Conservation (phyloP, 306 rosid genomes). For the Pterocarpus macrocarpus region DNA sequence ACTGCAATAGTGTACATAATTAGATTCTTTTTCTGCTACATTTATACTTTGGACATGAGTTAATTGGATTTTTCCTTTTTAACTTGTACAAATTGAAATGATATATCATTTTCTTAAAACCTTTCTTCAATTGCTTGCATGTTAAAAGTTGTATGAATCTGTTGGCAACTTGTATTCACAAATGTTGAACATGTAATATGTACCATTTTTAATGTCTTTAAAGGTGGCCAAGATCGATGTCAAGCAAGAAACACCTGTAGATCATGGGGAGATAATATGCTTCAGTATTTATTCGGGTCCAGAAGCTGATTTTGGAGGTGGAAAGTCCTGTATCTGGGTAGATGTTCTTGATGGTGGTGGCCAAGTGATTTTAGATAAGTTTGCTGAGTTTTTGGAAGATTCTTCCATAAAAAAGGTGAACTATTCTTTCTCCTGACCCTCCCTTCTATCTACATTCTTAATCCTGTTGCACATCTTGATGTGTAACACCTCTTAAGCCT, state of each 20-base stretch:
- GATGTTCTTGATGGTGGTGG: conserved; percentile 99
- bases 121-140: conserved; percentile 35
- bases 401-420: conserved; percentile 83
- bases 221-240: conserved; percentile 93
- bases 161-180: conserved; percentile 39
- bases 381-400: conserved; percentile 83
- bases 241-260: conserved; percentile 92
- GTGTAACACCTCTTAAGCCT: conserved; percentile 18
- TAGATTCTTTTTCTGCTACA: background rate
- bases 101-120: conserved; percentile 19
- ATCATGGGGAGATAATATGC: conserved; percentile 95
- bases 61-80: conserved; percentile 18
- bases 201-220: conserved; percentile 46
- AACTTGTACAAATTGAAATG: conserved; percentile 31
- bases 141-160: conserved; percentile 18
- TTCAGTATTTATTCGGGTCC: conserved; percentile 96
- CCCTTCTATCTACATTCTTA: conserved; percentile 27
- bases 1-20: conserved; percentile 23
- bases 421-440: conserved; percentile 29
- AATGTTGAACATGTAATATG: conserved; percentile 35
- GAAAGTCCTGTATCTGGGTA: conserved; percentile 97
- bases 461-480: conserved; percentile 17
- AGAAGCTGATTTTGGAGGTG: conserved; percentile 88
- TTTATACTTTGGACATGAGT: conserved; percentile 23
- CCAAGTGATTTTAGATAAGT: conserved; percentile 67